Percentiles rank a stretch among this genome's conserved stretches.
These are phyloP conservation scores for Barbatosphaeria neglecta DNA, from an alignment of 495 filamentous ascomycete genomes.

Conservation along the genomic window DNA sequence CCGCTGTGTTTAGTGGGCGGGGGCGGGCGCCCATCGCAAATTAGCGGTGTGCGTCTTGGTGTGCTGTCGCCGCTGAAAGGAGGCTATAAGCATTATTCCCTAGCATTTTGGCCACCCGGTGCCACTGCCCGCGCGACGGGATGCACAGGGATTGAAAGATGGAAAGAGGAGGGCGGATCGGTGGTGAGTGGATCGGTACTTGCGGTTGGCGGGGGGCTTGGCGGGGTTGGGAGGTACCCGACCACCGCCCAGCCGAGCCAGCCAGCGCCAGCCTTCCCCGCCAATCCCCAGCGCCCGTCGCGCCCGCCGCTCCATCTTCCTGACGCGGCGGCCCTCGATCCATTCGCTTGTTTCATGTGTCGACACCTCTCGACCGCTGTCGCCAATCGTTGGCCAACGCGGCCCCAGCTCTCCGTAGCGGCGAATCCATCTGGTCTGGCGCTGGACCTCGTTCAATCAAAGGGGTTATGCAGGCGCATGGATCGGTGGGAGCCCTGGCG, in stretches of 20 bases:
- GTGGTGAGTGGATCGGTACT: neutral
- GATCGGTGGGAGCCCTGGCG: neutral
- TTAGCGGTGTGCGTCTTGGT: neutral
- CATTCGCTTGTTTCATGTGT: constrained; percentile 32
- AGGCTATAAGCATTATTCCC: no score
- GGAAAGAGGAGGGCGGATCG: neutral
- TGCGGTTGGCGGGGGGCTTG: no score
- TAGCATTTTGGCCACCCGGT: neutral
- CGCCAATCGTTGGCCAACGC: constrained; percentile 17
- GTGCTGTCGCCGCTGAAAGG: no score
- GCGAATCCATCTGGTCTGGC: constrained; percentile 3
- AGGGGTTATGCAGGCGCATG: constrained; percentile 12
- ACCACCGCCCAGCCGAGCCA: neutral
- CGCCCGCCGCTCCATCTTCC: constrained; percentile 6
- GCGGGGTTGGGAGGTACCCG: no score
- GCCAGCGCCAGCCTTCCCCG: no score
- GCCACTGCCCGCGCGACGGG: neutral
- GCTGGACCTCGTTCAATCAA: constrained; percentile 17
- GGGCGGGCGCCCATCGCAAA: neutral
- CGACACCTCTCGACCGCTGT: constrained; percentile 9
- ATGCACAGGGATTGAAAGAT: neutral
- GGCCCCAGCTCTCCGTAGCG: constrained; percentile 10
- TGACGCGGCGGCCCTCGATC: constrained; percentile 10
- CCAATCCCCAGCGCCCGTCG: neutral
- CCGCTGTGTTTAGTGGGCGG: neutral